These are phyloP conservation scores for Epipyxis sp. DNA, from an alignment of 108 stramenopile genomes.

Conservation along the genomic window DNA sequence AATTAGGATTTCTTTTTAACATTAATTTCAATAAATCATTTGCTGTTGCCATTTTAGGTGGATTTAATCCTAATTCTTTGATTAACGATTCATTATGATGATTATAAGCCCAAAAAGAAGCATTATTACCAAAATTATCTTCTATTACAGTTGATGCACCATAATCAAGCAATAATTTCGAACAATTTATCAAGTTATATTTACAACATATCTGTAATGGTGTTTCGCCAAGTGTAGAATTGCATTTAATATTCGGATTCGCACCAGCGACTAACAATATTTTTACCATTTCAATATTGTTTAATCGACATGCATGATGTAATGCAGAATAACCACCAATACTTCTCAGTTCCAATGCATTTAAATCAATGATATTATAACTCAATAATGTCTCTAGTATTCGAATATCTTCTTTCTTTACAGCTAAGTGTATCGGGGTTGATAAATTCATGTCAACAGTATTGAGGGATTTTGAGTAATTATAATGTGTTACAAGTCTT, in stretches of 20 bases:
- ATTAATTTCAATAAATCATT: neutral
- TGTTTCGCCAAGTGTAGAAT: neutral
- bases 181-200: neutral
- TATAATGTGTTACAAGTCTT: slow-evolving; percentile 7
- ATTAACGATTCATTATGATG: neutral
- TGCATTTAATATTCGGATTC: neutral
- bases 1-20: neutral
- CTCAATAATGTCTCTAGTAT: neutral
- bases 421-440: neutral
- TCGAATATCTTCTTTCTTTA: neutral
- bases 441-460: neutral
- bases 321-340: neutral
- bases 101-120: slow-evolving; percentile 21
- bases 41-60: neutral
- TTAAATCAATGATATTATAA: neutral
- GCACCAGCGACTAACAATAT: neutral
- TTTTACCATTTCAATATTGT: neutral
- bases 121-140: slow-evolving; percentile 24
- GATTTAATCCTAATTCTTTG: neutral
- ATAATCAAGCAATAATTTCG: neutral
- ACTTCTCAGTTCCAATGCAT: neutral
- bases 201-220: neutral
- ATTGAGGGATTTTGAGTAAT: neutral
- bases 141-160: neutral
- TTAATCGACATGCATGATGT: neutral